Conservation (phyloP, 306 rosid genomes). For the Carpinus fangiana region DNA sequence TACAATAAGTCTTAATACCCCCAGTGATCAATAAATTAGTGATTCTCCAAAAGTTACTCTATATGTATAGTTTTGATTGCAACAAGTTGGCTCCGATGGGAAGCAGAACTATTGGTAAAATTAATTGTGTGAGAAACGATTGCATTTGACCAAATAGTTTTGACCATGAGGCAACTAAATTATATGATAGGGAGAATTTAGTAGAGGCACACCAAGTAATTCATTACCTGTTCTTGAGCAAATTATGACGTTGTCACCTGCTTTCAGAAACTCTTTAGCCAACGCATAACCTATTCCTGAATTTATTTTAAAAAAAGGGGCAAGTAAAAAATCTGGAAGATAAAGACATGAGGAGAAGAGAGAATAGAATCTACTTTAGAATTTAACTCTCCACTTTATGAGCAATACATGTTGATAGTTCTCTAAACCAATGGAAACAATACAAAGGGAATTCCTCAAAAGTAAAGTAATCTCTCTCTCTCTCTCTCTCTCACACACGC, state of each 20-base stretch:
- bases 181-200: constrained; percentile 14
- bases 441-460: background rate
- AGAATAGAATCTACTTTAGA: constrained; percentile 1
- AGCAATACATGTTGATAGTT: background rate
- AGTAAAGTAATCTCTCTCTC: background rate
- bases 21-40: background rate
- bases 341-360: background rate
- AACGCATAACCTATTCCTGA: constrained; percentile 87
- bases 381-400: background rate
- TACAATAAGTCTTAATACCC: background rate
- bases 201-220: constrained; percentile 11
- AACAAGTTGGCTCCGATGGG: background rate
- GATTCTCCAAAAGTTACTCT: background rate
- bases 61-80: background rate
- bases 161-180: constrained; percentile 18
- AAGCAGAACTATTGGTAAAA: background rate
- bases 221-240: constrained; percentile 79
- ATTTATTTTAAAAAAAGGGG: constrained; percentile 19
- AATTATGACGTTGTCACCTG: constrained; percentile 76
- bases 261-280: constrained; percentile 82
- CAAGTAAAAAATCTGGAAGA: background rate
- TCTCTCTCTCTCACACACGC: no score
- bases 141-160: background rate
- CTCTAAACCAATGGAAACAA: background rate
- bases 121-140: background rate